Evolutionary conservation across 2,329 filamentous ascomycete genomes (phyloP), one percentile per base, ranked within the genome.

Genomic region (Arthrobotrys entomopaga): DNA sequence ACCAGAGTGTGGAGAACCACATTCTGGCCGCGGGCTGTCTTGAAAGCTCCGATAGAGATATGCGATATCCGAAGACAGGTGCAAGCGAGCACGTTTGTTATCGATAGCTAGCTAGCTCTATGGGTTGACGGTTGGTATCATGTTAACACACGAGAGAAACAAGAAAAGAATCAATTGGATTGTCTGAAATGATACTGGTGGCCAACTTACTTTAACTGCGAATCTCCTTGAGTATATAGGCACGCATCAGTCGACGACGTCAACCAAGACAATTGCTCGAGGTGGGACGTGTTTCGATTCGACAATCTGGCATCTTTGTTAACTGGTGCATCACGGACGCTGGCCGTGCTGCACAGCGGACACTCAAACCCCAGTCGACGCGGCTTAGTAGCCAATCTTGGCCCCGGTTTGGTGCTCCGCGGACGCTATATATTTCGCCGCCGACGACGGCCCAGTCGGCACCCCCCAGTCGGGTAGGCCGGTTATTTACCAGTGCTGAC

Each of bases 291-390:
- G 69, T 73, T 73, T 73, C 69, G 69, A 73, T 73, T 73, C 69
- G 69, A 73, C 69, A 73, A 73, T 73, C 69, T 73, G 69, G 69
- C 69, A 73, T 66, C 69, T 73, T 73, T 61, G 49, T 43, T 8
- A 34, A 34, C 29, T 8, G 56, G 48, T 46, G 15, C 16, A 63
- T 61, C 50, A 49, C 67, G 20, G 60, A 59, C 34, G 16, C 56
- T 49, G 16, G 53, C 20, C 53, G 50, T 54, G 50, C 58, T 42
- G 54, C 65, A 34, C 5, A 10, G 29, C 29, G 29, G 29, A 7
- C 29, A 7, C 10, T 34, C 29, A 10, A 34, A 5, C 29, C 29
- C 29, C 29, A 34, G 29, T 34, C 29, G 29, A 10, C 29, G 29
- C 29, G 29, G 29, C 29, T 34, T 34, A 10, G 29, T 34, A 34